A percentile compares a stretch with the other conserved stretches of the same genome.
Evolutionary conservation across 345 rosid species (phyloP).

Genomic region (Erysimum cheiranthoides): DNA sequence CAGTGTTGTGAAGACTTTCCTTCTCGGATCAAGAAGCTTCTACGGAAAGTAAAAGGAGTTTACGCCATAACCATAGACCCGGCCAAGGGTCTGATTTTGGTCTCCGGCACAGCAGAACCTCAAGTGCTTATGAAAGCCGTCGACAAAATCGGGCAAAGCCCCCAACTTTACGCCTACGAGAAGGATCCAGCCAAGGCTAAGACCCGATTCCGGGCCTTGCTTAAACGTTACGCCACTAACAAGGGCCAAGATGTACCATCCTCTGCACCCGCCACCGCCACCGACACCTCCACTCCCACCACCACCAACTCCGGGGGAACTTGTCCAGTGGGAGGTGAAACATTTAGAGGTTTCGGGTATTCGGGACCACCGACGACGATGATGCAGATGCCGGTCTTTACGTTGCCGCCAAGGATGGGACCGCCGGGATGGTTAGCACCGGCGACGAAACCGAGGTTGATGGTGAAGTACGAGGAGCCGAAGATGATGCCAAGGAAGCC

Average conservation of each 20-base stretch:
- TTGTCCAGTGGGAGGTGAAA: constrained; percentile 15
- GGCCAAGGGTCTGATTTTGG: constrained; percentile 26
- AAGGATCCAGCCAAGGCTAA: constrained; percentile 36
- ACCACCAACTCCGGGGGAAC: neutral
- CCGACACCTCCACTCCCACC: neutral
- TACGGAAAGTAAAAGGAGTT: constrained; percentile 29
- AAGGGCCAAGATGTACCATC: neutral
- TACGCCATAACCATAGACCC: constrained; percentile 36
- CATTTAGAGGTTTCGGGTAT: constrained; percentile 20
- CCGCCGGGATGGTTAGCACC: constrained; percentile 34
- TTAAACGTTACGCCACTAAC: constrained; percentile 26
- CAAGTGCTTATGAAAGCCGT: constrained; percentile 19
- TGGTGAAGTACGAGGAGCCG: constrained; percentile 20
- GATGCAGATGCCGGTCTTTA: constrained; percentile 31
- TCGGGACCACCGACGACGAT: neutral
- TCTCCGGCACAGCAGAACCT: constrained; percentile 30
- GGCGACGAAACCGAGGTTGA: neutral
- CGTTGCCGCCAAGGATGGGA: constrained; percentile 18
- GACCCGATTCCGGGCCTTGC: constrained; percentile 17
- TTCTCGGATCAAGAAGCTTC: constrained; percentile 17
- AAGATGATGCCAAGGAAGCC: constrained; percentile 1
- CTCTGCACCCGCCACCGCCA: neutral
- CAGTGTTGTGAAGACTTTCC: constrained; percentile 20
- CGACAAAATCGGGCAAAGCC: constrained; percentile 15
- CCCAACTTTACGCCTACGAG: constrained; percentile 38